A percentile compares a stretch with the other conserved stretches of the same genome.
Evolutionary conservation across 306 rosid genomes (phyloP).

Genomic region (Trifolium dubium): DNA sequence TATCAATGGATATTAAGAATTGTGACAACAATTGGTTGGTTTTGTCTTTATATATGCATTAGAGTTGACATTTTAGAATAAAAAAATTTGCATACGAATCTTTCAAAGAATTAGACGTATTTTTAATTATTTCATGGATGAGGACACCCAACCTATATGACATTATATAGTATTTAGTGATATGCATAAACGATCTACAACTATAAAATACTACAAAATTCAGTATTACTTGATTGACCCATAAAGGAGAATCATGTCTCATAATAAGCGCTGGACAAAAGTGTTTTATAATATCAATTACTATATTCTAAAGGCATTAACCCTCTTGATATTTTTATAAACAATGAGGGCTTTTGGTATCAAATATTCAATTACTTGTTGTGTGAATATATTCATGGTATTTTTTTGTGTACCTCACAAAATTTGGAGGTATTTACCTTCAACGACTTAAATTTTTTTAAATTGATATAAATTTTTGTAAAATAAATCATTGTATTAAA

Average conservation of each 20-base stretch:
- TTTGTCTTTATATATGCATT: slow-evolving; percentile 48
- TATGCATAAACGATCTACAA: slow-evolving; percentile 38
- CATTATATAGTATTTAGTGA: slow-evolving; percentile 35
- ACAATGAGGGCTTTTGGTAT: not conserved
- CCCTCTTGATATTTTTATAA: not conserved
- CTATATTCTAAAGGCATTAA: not conserved
- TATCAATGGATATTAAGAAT: slow-evolving; percentile 45
- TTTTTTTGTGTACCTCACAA: no score
- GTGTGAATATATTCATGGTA: not conserved
- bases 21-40: slow-evolving; percentile 34
- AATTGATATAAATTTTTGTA: no score
- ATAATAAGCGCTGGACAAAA: slow-evolving; percentile 20
- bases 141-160: slow-evolving; percentile 51
- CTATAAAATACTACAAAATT: slow-evolving; percentile 43
- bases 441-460: no score
- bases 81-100: slow-evolving; percentile 48
- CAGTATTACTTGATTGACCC: slow-evolving; percentile 40
- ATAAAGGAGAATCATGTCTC: slow-evolving; percentile 64
- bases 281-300: slow-evolving; percentile 17
- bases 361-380: not conserved
- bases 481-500: no score
- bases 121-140: slow-evolving; percentile 51
- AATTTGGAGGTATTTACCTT: no score
- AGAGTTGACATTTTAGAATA: slow-evolving; percentile 51
- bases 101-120: slow-evolving; percentile 46